Conservation (phyloP, 306 rosid species). For the Pyrus communis region DNA sequence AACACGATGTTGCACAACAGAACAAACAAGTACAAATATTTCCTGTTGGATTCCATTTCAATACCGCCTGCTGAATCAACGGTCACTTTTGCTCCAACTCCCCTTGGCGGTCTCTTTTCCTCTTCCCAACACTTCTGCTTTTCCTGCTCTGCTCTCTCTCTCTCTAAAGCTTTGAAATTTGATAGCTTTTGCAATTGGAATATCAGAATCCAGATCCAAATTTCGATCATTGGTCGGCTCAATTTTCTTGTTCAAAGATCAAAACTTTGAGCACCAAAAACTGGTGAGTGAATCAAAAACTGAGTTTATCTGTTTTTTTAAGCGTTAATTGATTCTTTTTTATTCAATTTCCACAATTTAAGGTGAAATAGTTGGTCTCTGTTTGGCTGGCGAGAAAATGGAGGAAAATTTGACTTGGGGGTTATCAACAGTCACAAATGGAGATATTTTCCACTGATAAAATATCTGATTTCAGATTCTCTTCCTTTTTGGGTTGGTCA, state of each 20-base stretch:
- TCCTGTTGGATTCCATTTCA: neutral
- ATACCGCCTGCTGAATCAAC: neutral
- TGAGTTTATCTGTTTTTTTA: neutral
- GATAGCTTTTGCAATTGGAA: neutral
- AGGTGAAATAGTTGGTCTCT: neutral
- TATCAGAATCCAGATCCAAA: neutral
- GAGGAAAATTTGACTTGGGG: neutral
- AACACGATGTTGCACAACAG: neutral
- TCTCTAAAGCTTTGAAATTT: neutral
- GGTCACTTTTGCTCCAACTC: slow-evolving; percentile 6
- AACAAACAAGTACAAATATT: neutral
- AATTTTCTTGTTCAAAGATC: neutral
- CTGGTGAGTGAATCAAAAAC: neutral
- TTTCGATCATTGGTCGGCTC: neutral
- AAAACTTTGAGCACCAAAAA: neutral
- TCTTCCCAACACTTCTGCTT: neutral
- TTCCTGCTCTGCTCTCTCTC: neutral
- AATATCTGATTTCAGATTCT: neutral
- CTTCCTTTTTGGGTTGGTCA: neutral
- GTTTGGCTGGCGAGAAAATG: slow-evolving; percentile 18
- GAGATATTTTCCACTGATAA: neutral
- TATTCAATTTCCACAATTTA: neutral
- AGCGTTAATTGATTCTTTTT: neutral
- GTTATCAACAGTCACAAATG: neutral
- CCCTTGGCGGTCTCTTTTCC: slow-evolving; percentile 4